A percentile compares a stretch with the other conserved stretches of the same genome.
Conservation (phyloP, 805 yeast species). For the Teunomyces funiuensis region DNA sequence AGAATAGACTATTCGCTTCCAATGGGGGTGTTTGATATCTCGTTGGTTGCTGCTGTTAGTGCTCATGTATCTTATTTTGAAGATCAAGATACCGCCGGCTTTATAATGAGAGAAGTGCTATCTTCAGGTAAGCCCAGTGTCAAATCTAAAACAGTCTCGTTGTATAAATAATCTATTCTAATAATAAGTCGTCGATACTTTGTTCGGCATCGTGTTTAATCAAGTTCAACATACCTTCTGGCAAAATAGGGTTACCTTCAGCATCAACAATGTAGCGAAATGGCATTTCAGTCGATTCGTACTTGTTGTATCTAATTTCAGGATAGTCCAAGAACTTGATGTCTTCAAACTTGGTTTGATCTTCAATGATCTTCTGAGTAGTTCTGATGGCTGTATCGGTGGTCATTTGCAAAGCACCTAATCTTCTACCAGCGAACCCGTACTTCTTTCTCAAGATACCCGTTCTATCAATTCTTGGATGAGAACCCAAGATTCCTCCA, state of each 20-base stretch:
- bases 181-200: constrained; percentile 67
- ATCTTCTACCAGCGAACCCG: constrained; percentile 83
- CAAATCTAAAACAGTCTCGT: constrained; percentile 26
- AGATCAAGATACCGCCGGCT: constrained; percentile 80
- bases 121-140: constrained; percentile 17
- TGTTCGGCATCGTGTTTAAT: constrained; percentile 86
- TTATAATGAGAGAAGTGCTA: constrained; percentile 62
- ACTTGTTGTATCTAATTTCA: constrained; percentile 80
- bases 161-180: constrained; percentile 28
- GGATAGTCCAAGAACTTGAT: constrained; percentile 91
- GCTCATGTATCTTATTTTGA: constrained; percentile 91
- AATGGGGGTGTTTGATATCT: constrained; percentile 75
- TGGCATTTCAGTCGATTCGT: constrained; percentile 97
- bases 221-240: constrained; percentile 86
- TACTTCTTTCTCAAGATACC: constrained; percentile 78
- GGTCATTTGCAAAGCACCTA: constrained; percentile 91
- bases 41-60: constrained; percentile 75
- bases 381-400: constrained; percentile 97
- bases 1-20: constrained; percentile 81
- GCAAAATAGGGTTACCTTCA: constrained; percentile 74
- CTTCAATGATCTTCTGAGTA: constrained; percentile 74
- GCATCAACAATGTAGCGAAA: constrained; percentile 79
- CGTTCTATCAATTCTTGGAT: constrained; percentile 91
- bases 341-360: constrained; percentile 57
- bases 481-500: constrained; percentile 96